These are phyloP conservation scores for Moesziomyces globuligerus DNA, from an alignment of 1,284 basidiomycete species.

Conservation along the genomic window DNA sequence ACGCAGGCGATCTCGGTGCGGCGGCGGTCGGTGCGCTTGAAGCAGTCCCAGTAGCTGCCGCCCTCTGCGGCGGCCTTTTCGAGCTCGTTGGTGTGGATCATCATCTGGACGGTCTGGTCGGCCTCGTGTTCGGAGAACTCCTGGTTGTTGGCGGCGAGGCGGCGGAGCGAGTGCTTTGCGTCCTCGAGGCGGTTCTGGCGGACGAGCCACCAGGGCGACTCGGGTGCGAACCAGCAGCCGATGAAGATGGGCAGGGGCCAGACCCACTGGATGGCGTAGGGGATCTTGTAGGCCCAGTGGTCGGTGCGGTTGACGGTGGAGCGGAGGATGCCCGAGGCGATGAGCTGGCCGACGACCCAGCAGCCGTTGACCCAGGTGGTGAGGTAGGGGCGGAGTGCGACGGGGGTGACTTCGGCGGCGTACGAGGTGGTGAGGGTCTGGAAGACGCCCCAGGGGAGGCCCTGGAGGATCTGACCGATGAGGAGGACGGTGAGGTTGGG, in stretches of 20 bases:
- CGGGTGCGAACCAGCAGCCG: slow-evolving; percentile 65
- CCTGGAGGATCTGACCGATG: slow-evolving; percentile 68
- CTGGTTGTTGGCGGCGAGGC: slow-evolving; percentile 66
- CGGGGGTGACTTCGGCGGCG: slow-evolving; percentile 71
- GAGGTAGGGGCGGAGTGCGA: slow-evolving; percentile 69
- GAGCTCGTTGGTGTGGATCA: slow-evolving; percentile 69
- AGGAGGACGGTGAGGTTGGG: slow-evolving; percentile 67
- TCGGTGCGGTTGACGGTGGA: slow-evolving; percentile 60
- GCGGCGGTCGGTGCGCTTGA: slow-evolving; percentile 69
- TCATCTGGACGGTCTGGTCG: slow-evolving; percentile 69
- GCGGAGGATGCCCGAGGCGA: slow-evolving; percentile 70
- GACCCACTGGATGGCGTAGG: slow-evolving; percentile 69
- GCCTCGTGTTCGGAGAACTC: slow-evolving; percentile 65
- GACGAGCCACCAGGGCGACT: slow-evolving; percentile 70
- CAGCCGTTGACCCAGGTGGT: slow-evolving; percentile 71
- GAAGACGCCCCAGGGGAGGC: slow-evolving; percentile 69
- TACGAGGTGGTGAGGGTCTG: slow-evolving; percentile 70
- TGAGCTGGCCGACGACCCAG: slow-evolving; percentile 69
- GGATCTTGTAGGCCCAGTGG: slow-evolving; percentile 68
- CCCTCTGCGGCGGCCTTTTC: slow-evolving; percentile 67
- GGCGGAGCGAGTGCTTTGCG: slow-evolving; percentile 68
- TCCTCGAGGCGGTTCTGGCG: slow-evolving; percentile 70
- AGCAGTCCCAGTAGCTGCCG: slow-evolving; percentile 69
- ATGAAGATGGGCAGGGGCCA: slow-evolving; percentile 66
- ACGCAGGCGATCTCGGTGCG: slow-evolving; percentile 69